A percentile compares a stretch with the other conserved stretches of the same genome.
phyloP scores from a whole-genome alignment of 2,329 filamentous ascomycete genomes.

The Arthroderma uncinatum region DNA sequence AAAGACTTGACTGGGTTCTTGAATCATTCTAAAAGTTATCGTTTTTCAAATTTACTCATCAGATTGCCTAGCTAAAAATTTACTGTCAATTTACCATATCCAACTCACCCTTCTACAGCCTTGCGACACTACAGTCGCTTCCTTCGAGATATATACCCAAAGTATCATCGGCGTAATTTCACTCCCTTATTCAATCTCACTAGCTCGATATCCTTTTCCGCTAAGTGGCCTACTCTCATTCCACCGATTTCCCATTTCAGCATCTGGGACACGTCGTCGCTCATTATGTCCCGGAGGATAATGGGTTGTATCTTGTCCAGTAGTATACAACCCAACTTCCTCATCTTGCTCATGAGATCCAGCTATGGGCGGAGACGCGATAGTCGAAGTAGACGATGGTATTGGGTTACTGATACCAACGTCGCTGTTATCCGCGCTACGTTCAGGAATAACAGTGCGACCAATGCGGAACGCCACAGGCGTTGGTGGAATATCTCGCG shows the following conservation, averaged over 20 bases:
- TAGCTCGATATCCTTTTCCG: not conserved
- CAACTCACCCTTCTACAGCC: not conserved
- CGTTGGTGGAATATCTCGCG: conserved; percentile 7
- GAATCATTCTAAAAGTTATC: not conserved
- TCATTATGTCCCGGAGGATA: no score
- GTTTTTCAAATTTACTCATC: not conserved
- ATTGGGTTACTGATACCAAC: not conserved
- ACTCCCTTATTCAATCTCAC: not conserved
- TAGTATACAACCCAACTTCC: not conserved
- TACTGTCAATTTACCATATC: not conserved
- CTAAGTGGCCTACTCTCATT: not conserved
- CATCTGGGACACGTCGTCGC: no score
- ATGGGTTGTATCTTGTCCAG: not conserved
- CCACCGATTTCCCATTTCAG: not conserved
- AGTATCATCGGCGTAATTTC: not conserved
- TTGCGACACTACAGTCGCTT: not conserved
- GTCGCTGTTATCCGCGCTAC: not conserved
- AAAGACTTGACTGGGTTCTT: not conserved
- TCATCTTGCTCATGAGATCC: not conserved
- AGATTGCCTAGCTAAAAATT: not conserved
- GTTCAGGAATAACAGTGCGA: conserved; percentile 9
- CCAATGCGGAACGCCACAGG: conserved; percentile 10
- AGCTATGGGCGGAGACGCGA: not conserved
- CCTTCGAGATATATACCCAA: not conserved
- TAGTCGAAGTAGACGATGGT: not conserved